Percentiles rank a stretch among this genome's conserved stretches.
Evolutionary conservation across 1,284 basidiomycete genomes (phyloP).

Genomic region (Lentinus polychrous): DNA sequence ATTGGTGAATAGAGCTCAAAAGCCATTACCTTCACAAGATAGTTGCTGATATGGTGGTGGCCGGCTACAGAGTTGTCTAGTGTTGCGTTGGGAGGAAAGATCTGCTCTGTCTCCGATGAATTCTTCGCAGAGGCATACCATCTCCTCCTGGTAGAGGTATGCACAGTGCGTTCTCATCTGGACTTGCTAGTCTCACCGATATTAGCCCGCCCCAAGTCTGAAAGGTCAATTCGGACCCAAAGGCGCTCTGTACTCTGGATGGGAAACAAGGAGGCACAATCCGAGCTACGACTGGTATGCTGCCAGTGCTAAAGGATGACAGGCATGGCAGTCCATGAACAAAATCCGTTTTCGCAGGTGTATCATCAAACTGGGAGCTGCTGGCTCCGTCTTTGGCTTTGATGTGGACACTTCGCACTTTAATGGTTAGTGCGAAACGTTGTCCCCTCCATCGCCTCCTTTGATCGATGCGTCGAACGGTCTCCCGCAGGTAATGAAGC

Average conservation of each 20-base stretch:
- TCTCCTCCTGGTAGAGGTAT: constrained; percentile 77
- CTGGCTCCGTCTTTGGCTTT: constrained; percentile 77
- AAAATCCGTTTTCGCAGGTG: constrained; percentile 46
- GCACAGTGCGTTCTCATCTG: constrained; percentile 15
- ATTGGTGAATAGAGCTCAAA: constrained; percentile 41
- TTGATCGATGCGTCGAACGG: not conserved
- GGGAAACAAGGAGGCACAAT: constrained; percentile 92
- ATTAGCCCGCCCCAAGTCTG: constrained; percentile 70
- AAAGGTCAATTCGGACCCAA: constrained; percentile 96
- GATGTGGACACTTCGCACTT: constrained; percentile 97
- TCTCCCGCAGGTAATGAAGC: constrained; percentile 75
- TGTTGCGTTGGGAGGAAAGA: constrained; percentile 72
- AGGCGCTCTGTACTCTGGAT: constrained; percentile 91
- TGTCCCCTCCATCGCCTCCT: not conserved
- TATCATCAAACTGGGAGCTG: constrained; percentile 83
- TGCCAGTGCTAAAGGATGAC: not conserved
- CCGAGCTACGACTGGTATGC: constrained; percentile 82
- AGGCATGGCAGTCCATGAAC: not conserved
- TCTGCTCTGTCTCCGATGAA: constrained; percentile 84
- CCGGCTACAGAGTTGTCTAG: constrained; percentile 76
- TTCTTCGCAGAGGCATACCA: constrained; percentile 90
- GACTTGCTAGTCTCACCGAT: not conserved
- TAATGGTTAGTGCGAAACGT: constrained; percentile 49
- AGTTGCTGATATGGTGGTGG: not conserved
- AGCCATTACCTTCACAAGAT: not conserved